Percentiles rank a stretch among this genome's conserved stretches.
phyloP scores from a whole-genome alignment of 805 yeast genomes.

The Priceomyces castillae region DNA sequence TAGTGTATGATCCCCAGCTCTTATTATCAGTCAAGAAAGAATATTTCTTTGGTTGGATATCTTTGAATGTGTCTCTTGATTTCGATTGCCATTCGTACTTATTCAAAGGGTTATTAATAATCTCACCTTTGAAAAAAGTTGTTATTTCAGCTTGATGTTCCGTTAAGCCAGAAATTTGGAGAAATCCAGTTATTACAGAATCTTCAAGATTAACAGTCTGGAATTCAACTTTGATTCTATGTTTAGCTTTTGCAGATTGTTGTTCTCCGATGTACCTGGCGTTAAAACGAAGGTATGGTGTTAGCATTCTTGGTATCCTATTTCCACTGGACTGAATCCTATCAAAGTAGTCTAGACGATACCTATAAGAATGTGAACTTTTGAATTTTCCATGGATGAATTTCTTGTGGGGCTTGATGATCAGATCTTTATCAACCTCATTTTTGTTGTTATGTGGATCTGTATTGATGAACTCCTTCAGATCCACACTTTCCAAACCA shows the following conservation, averaged over 20 bases:
- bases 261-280: constrained; percentile 66
- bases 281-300: constrained; percentile 54
- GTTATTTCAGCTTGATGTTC: constrained; percentile 59
- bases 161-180: constrained; percentile 64
- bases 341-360: constrained; percentile 4
- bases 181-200: constrained; percentile 54
- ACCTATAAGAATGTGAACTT: not conserved
- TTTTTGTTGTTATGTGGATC: not conserved
- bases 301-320: constrained; percentile 32
- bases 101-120: constrained; percentile 50
- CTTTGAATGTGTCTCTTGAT: constrained; percentile 8
- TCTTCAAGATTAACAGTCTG: constrained; percentile 62
- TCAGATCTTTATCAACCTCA: not conserved
- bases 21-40: constrained; percentile 58
- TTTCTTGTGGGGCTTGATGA: not conserved
- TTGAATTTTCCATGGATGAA: not conserved
- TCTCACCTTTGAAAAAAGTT: constrained; percentile 74
- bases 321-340: not conserved
- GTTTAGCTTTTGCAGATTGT: constrained; percentile 61
- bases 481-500: not conserved
- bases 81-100: constrained; percentile 19
- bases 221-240: constrained; percentile 67
- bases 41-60: constrained; percentile 24
- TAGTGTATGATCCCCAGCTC: constrained; percentile 50
- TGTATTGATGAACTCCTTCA: not conserved